Evolutionary conservation across 2,329 filamentous ascomycete genomes (phyloP).

Genomic region (Sphaerostilbella broomeana): DNA sequence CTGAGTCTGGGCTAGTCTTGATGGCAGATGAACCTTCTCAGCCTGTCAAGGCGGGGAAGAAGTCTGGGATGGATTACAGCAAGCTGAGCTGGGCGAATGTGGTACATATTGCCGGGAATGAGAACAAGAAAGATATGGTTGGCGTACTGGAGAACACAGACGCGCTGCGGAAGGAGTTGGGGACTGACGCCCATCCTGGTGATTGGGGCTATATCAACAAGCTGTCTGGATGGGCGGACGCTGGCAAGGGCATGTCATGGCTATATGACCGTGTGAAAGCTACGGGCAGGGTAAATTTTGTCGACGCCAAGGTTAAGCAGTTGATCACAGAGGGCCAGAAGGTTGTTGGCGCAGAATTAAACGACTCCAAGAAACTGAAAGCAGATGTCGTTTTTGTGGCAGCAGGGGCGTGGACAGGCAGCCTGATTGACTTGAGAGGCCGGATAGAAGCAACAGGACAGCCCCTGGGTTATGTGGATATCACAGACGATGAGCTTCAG

Average conservation of each 20-base stretch:
- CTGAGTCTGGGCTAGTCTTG: slow-evolving; percentile 61
- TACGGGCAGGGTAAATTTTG: slow-evolving; percentile 49
- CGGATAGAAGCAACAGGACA: slow-evolving; percentile 78
- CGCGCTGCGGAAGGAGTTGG: slow-evolving; percentile 39
- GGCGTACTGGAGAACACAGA: slow-evolving; percentile 38
- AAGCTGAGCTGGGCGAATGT: slow-evolving; percentile 57
- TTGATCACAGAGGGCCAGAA: slow-evolving; percentile 34
- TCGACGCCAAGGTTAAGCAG: slow-evolving; percentile 42
- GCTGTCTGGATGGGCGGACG: slow-evolving; percentile 74
- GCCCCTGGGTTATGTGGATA: slow-evolving; percentile 66
- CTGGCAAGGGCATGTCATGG: slow-evolving; percentile 62
- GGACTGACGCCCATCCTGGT: slow-evolving; percentile 47
- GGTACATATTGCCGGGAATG: slow-evolving; percentile 36
- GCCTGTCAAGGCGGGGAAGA: slow-evolving; percentile 23
- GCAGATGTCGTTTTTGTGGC: slow-evolving; percentile 75
- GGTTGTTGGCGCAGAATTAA: slow-evolving; percentile 47
- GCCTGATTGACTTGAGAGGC: slow-evolving; percentile 70
- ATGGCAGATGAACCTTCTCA: slow-evolving; percentile 44
- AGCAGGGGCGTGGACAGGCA: slow-evolving; percentile 79
- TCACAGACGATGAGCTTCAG: slow-evolving; percentile 65
- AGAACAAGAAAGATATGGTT: slow-evolving; percentile 34
- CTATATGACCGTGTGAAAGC: slow-evolving; percentile 48
- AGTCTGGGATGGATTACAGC: slow-evolving; percentile 52
- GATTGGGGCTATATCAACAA: slow-evolving; percentile 68
- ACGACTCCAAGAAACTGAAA: slow-evolving; percentile 31